Conservation (phyloP, 345 rosid genomes). For the Dipteronia sinensis region DNA sequence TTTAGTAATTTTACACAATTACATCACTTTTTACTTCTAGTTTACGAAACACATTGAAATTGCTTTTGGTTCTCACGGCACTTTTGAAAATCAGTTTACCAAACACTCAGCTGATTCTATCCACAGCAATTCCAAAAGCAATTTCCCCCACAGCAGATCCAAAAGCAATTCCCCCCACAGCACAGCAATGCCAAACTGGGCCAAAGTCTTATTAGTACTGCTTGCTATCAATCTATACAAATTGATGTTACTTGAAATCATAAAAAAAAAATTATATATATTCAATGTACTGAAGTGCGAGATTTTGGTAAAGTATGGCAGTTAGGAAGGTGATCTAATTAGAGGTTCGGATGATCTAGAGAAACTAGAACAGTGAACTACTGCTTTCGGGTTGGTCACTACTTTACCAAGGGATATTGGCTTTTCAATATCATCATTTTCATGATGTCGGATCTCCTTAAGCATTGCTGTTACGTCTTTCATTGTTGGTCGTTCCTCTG, state of each 20-base stretch:
- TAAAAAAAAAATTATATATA: constrained; percentile 18
- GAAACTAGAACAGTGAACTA: constrained; percentile 65
- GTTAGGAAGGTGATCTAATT: constrained; percentile 46
- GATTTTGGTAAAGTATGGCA: constrained; percentile 13
- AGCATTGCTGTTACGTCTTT: constrained; percentile 72
- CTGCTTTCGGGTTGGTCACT: constrained; percentile 32
- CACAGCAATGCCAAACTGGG: too few species aligned
- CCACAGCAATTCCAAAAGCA: too few species aligned
- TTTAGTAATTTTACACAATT: too few species aligned
- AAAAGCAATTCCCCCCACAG: too few species aligned
- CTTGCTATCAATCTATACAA: constrained; percentile 40
- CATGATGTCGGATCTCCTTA: constrained; percentile 57
- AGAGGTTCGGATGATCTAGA: constrained; percentile 65
- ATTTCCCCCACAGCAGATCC: too few species aligned
- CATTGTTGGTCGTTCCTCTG: constrained; percentile 71
- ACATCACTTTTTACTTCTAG: too few species aligned
- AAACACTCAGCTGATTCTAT: too few species aligned
- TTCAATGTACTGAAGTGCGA: constrained; percentile 20
- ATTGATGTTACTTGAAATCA: constrained; percentile 26
- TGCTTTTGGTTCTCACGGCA: too few species aligned
- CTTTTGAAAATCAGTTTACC: too few species aligned
- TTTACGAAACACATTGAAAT: too few species aligned
- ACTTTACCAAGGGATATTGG: constrained; percentile 32
- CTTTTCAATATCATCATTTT: constrained; percentile 50
- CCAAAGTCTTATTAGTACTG: constrained; percentile 14